Base-by-base conservation (phyloP, 2,329 filamentous ascomycete species). In the Fusarium brachygibbosum region DNA sequence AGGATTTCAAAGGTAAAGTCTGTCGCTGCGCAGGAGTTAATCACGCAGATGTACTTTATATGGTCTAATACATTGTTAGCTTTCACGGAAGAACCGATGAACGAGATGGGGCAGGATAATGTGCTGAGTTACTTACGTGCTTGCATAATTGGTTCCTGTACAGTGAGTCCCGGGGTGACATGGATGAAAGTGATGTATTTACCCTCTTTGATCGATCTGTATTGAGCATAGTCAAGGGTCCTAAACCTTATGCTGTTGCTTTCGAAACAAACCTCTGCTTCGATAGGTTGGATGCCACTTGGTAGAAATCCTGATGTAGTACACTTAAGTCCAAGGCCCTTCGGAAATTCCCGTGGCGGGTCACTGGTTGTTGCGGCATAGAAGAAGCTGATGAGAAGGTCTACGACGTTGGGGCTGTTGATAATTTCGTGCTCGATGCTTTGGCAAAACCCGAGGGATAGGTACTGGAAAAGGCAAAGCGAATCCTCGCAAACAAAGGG, bases 391-490 rank as follows among this genome's bases (percentile, higher is more conserved):
- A 97, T 80, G 1, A 98, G 85, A 3, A 98, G 83, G 75, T 98
- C 94, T 14, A 97, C 92, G 1, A 97, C 93, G 58, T 90, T 88
- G 3, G 93, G 93, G 75, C 94, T 92, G 14, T 88, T 87, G 28
- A 91, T 75, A 23, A 98, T 91, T 75, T 97, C 93, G 75, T 94
- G 89, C 76, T 98, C 94, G 58, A 97, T 88, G 72, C 89, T 93
- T 3, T 93, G 91, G 0, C 94, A 94, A 74, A 97, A 90, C 0
- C 93, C 93, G n/a, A 97, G 83, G 17, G 87, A 85, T 85, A 97
- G 92, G 80, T 96, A 97, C 75, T 98, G 94, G 74, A 92, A 97
- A 6, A 97, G 82, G 74, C 94, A 98, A 5, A 98, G 83, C 2
- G 85, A 83, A 14, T 87, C 86, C 23, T 87, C 87, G 79, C 94